Conservation (phyloP, 805 yeast species). For the Metschnikowia peoriensis region DNA sequence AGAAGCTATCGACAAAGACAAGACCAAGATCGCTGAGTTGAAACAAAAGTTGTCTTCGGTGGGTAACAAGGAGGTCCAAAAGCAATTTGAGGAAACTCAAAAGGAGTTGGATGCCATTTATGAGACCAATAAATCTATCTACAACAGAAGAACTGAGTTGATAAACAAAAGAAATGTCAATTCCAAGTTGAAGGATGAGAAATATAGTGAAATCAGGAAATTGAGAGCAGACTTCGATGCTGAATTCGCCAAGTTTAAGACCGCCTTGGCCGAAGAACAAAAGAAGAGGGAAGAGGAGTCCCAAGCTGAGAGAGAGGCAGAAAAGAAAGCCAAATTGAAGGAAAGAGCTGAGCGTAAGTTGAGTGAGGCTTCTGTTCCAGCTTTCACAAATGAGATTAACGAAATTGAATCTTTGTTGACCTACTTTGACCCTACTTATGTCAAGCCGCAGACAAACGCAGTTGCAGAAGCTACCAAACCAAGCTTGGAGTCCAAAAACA, state of each 20-base stretch:
- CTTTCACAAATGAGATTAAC: conserved; percentile 75
- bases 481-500: conserved; percentile 22
- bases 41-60: conserved; percentile 61
- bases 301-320: conserved; percentile 51
- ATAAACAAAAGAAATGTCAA: conserved; percentile 65
- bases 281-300: conserved; percentile 68
- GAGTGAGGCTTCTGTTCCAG: conserved; percentile 76
- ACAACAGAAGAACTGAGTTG: conserved; percentile 64
- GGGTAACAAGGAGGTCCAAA: conserved; percentile 63
- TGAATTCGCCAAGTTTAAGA: conserved; percentile 68
- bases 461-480: conserved; percentile 26
- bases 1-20: conserved; percentile 75
- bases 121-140: conserved; percentile 54
- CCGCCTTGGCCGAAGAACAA: conserved; percentile 65
- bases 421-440: conserved; percentile 77
- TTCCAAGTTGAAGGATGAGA: conserved; percentile 64
- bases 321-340: conserved; percentile 52
- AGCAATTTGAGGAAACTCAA: conserved; percentile 65
- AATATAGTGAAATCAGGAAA: conserved; percentile 64
- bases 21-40: conserved; percentile 69
- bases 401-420: conserved; percentile 69
- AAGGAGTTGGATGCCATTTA: conserved; percentile 67
- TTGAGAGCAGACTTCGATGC: conserved; percentile 73
- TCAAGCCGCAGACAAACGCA: conserved; percentile 47
- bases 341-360: conserved; percentile 63